Percentiles rank a stretch among this genome's conserved stretches.
Conservation (phyloP, 352 stramenopile species). For the Globisporangium rhizosaccharum region DNA sequence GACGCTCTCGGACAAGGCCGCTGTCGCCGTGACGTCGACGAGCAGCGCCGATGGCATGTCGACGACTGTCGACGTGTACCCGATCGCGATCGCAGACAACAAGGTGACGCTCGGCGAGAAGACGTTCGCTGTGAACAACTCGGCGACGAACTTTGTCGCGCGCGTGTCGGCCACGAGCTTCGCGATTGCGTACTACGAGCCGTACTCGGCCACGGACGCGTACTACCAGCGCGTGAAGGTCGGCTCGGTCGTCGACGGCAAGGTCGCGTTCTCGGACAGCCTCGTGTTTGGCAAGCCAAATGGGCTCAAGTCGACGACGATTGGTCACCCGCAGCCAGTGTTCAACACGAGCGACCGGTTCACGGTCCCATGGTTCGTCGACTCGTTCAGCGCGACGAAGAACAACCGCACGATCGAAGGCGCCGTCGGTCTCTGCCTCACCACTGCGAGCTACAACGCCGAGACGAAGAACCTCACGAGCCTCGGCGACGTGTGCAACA, state of each 20-base stretch:
- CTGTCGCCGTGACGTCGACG: constrained; percentile 46
- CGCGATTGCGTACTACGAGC: constrained; percentile 62
- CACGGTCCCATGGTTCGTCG: constrained; percentile 65
- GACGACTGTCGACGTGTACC: constrained; percentile 39
- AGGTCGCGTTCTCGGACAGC: constrained; percentile 52
- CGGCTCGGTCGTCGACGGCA: constrained; percentile 42
- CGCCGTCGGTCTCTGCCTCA: constrained; percentile 53
- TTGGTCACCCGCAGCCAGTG: constrained; percentile 57
- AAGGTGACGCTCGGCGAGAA: constrained; percentile 37
- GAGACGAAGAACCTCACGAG: constrained; percentile 23
- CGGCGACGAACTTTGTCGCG: constrained; percentile 60
- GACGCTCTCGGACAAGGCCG: constrained; percentile 56
- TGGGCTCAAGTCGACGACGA: constrained; percentile 29
- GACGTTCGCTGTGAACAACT: constrained; percentile 48
- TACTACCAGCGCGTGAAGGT: constrained; percentile 66
- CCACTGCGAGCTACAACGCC: constrained; percentile 25
- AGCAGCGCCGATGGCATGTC: constrained; percentile 31
- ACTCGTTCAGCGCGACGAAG: constrained; percentile 36
- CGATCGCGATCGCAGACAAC: constrained; percentile 39
- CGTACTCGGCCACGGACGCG: constrained; percentile 27
- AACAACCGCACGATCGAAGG: constrained; percentile 34
- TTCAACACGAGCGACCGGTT: constrained; percentile 58
- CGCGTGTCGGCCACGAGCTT: constrained; percentile 62
- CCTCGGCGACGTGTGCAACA: constrained; percentile 40
- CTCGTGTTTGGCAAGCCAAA: constrained; percentile 56